These are phyloP conservation scores for Pleurotus eryngii DNA, from an alignment of 768 basidiomycete species.

Conservation along the genomic window DNA sequence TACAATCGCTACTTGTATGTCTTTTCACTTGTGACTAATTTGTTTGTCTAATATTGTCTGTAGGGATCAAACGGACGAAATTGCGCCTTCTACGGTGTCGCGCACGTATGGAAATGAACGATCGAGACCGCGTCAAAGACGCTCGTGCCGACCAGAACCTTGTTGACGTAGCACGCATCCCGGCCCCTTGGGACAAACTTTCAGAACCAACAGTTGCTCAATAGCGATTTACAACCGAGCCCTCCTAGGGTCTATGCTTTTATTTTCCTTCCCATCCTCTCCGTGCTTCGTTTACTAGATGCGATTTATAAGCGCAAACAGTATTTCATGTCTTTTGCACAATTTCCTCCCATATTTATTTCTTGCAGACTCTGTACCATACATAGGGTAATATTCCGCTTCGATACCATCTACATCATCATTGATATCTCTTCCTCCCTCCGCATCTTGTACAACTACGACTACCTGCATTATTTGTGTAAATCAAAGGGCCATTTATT, in stretches of 20 bases:
- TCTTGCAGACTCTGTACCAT: conserved; percentile 5
- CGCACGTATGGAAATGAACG: conserved; percentile 74
- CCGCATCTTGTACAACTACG: no score
- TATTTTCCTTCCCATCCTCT: neutral
- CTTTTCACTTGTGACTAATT: neutral
- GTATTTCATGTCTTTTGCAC: neutral
- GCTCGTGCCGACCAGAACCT: conserved; percentile 79
- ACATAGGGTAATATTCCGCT: neutral
- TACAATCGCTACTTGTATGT: conserved; percentile 74
- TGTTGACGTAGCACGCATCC: conserved; percentile 65
- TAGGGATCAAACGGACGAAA: conserved; percentile 86
- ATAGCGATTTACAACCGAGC: neutral
- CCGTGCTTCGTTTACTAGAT: no score
- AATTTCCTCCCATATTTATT: neutral
- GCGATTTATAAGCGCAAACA: no score
- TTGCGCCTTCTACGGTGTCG: conserved; percentile 77
- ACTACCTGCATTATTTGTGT: no score
- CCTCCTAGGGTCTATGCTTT: neutral
- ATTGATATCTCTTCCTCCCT: neutral
- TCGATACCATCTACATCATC: neutral
- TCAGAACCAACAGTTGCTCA: conserved; percentile 13
- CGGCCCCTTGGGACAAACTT: conserved; percentile 69
- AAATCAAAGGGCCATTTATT: neutral
- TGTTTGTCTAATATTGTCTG: conserved; percentile 2
- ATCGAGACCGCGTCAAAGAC: conserved; percentile 68